These are phyloP conservation scores for Exophiala sp. DNA, from an alignment of 2,329 filamentous ascomycete species.

Conservation along the genomic window DNA sequence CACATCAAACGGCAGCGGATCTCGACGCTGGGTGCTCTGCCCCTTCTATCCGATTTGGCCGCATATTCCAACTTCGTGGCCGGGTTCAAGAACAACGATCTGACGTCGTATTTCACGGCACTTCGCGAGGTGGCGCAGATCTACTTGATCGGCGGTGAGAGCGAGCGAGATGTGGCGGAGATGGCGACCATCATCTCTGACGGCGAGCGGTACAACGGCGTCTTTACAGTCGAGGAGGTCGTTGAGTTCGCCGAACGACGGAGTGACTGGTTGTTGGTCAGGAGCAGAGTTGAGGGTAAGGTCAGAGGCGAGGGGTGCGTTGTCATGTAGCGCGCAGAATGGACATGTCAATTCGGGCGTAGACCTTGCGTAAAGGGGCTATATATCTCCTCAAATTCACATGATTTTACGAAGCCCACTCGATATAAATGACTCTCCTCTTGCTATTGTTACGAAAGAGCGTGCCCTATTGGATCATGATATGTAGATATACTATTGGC, in stretches of 20 bases:
- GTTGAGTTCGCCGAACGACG: slow-evolving; percentile 93
- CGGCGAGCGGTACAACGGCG: slow-evolving; percentile 77
- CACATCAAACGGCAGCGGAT: slow-evolving; percentile 94
- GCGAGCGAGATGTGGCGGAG: slow-evolving; percentile 68
- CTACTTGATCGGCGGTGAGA: slow-evolving; percentile 74
- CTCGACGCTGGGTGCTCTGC: slow-evolving; percentile 80
- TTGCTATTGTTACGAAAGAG: too few species aligned
- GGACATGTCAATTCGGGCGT: not conserved
- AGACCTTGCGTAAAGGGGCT: too few species aligned
- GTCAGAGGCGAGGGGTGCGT: slow-evolving; percentile 93
- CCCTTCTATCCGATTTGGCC: slow-evolving; percentile 94
- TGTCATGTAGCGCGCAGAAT: slow-evolving; percentile 58
- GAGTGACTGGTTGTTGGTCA: slow-evolving; percentile 91
- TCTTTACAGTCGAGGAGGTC: slow-evolving; percentile 92
- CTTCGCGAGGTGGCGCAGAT: slow-evolving; percentile 91
- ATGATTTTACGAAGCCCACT: too few species aligned
- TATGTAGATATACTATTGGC: too few species aligned
- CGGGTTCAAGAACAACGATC: slow-evolving; percentile 71
- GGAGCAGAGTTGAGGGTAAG: slow-evolving; percentile 80
- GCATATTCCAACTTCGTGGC: slow-evolving; percentile 82
- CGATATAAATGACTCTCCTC: too few species aligned
- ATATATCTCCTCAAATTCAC: too few species aligned
- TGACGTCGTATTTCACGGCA: slow-evolving; percentile 85
- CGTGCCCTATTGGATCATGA: too few species aligned
- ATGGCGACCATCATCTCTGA: slow-evolving; percentile 94